Evolutionary conservation across 495 filamentous ascomycete genomes (phyloP).

Genomic region (Talaromyces ruber): DNA sequence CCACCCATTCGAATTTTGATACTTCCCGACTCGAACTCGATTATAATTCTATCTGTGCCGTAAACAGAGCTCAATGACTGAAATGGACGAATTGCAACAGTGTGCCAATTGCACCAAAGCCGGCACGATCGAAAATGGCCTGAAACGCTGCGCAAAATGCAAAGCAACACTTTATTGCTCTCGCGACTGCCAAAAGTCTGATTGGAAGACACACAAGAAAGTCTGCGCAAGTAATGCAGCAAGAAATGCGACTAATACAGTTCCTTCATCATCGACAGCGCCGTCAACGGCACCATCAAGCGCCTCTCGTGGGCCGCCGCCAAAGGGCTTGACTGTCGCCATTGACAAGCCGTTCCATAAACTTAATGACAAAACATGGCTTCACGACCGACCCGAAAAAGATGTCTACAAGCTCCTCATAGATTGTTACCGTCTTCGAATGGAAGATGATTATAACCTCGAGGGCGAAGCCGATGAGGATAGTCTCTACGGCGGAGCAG

Average conservation of each 20-base stretch:
- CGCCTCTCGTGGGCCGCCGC: neutral
- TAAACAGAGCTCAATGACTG: neutral
- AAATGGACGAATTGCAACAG: neutral
- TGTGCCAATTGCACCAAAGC: neutral
- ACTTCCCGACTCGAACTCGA: neutral
- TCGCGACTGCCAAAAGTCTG: neutral
- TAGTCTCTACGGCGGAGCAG: neutral
- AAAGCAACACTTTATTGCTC: neutral
- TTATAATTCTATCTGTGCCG: neutral
- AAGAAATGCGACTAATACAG: neutral
- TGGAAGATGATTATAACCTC: neutral
- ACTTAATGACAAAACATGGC: neutral
- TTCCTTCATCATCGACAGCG: neutral
- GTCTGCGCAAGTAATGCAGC: neutral
- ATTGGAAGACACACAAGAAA: neutral
- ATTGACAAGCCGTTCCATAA: neutral
- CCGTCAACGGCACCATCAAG: neutral
- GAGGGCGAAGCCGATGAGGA: neutral
- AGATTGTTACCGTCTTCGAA: neutral
- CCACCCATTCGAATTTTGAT: too few relatives aligned
- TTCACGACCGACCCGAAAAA: neutral
- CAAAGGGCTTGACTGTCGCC: neutral
- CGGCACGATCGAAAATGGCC: neutral
- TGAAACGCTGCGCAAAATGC: neutral
- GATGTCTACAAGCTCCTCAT: neutral